A percentile compares a stretch with the other conserved stretches of the same genome.
These are phyloP conservation scores for Rhodocollybia butyracea DNA, from an alignment of 768 basidiomycete genomes.

Conservation along the genomic window DNA sequence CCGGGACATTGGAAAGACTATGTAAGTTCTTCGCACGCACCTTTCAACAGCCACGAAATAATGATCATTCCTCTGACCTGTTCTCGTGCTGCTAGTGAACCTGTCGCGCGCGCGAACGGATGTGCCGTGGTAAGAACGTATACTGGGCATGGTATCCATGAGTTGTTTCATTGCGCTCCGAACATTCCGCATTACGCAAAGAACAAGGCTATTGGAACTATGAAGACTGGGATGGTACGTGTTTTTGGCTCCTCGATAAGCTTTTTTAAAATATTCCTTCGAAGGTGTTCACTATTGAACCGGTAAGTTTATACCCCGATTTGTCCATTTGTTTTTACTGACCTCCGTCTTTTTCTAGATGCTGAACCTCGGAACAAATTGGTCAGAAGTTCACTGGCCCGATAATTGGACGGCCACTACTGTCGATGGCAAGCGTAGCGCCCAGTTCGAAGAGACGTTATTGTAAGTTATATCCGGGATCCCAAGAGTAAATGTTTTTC, in stretches of 20 bases:
- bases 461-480: constrained; percentile 55
- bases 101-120: constrained; percentile 74
- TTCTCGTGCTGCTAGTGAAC: constrained; percentile 60
- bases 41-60: neutral
- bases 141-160: constrained; percentile 87
- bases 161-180: constrained; percentile 80
- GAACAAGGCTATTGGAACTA: constrained; percentile 87
- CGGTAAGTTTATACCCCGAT: constrained; percentile 36
- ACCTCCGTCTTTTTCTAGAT: constrained; percentile 48
- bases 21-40: constrained; percentile 46
- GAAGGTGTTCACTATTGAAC: constrained; percentile 60
- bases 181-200: constrained; percentile 95
- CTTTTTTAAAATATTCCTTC: constrained; percentile 45
- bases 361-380: constrained; percentile 84
- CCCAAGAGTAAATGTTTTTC: constrained; percentile 3
- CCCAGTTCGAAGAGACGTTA: constrained; percentile 97
- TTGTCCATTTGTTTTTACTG: constrained; percentile 1
- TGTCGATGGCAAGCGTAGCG: constrained; percentile 83
- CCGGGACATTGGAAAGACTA: constrained; percentile 82
- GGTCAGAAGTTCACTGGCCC: constrained; percentile 82
- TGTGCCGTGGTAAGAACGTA: constrained; percentile 92
- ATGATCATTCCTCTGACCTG: constrained; percentile 3
- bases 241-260: constrained; percentile 15
- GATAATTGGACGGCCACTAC: constrained; percentile 98
- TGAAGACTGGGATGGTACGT: constrained; percentile 88